Percentiles rank a stretch among this genome's conserved stretches.
Evolutionary conservation across 495 filamentous ascomycete species (phyloP).

Genomic region (Penicillium silybi): DNA sequence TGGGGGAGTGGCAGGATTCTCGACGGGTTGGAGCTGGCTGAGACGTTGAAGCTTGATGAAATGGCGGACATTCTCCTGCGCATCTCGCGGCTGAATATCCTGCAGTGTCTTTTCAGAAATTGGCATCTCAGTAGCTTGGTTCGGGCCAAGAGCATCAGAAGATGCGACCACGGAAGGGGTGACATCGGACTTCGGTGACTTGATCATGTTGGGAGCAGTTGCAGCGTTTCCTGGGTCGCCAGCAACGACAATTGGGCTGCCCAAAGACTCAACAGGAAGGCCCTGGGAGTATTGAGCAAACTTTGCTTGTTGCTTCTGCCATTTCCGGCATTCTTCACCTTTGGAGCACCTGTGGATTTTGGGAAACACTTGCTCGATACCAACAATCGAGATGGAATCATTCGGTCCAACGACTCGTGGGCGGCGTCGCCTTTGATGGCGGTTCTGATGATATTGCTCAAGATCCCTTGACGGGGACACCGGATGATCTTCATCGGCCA

Average conservation of each 20-base stretch:
- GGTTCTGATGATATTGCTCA: too few species aligned
- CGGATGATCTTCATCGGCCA: too few species aligned
- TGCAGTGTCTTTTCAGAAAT: constrained; percentile 69
- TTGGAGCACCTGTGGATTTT: constrained; percentile 84
- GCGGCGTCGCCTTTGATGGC: too few species aligned
- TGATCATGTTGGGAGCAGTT: constrained; percentile 47
- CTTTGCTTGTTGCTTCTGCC: constrained; percentile 58
- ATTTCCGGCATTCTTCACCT: constrained; percentile 84
- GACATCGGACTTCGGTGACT: constrained; percentile 31
- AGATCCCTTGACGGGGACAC: too few species aligned
- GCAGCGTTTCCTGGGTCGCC: constrained; percentile 69
- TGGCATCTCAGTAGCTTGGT: constrained; percentile 53
- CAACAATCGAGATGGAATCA: constrained; percentile 88
- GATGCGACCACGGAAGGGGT: constrained; percentile 80
- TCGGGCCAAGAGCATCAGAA: constrained; percentile 74
- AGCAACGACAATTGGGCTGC: constrained; percentile 41
- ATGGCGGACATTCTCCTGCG: constrained; percentile 85
- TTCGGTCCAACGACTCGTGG: constrained; percentile 50
- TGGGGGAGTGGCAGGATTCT: constrained; percentile 41
- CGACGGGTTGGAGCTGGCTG: constrained; percentile 30
- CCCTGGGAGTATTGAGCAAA: constrained; percentile 19
- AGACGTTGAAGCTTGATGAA: constrained; percentile 79
- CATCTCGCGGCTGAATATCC: constrained; percentile 65
- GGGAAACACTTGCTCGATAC: constrained; percentile 82
- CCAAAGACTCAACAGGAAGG: constrained; percentile 11